phyloP scores from a whole-genome alignment of 352 stramenopile species.

The Phytophthora pistaciae region DNA sequence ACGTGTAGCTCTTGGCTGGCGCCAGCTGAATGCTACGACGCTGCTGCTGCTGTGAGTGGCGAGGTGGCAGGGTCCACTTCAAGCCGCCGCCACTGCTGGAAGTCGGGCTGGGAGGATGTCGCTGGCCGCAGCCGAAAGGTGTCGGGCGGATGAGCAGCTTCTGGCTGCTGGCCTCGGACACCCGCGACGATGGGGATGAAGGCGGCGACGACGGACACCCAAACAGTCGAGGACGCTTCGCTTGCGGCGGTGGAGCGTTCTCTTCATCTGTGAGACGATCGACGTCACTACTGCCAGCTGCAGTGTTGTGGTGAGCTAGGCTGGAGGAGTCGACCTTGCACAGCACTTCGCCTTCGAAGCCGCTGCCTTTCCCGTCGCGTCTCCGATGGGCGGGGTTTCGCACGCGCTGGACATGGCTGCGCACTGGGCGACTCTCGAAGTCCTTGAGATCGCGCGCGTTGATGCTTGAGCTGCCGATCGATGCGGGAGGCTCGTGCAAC shows the following conservation, averaged over 20 bases:
- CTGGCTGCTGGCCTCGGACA: conserved; percentile 26
- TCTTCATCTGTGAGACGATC: conserved; percentile 32
- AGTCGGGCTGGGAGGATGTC: neutral
- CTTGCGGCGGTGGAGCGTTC: conserved; percentile 21
- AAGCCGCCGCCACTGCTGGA: conserved; percentile 1
- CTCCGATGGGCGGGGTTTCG: conserved; percentile 62
- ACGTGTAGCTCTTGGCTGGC: conserved; percentile 23
- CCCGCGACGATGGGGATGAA: conserved; percentile 25
- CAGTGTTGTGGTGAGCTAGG: conserved; percentile 5
- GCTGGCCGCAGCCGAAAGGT: conserved; percentile 35
- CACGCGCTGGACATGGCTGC: conserved; percentile 54
- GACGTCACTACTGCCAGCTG: conserved; percentile 1
- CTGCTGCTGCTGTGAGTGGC: conserved; percentile 23
- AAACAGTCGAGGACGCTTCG: conserved; percentile 33
- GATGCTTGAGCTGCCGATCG: conserved; percentile 13
- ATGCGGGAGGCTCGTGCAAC: conserved; percentile 17
- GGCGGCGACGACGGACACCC: conserved; percentile 15
- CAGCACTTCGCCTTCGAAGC: conserved; percentile 74
- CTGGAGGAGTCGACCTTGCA: conserved; percentile 55
- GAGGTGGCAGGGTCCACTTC: conserved; percentile 28
- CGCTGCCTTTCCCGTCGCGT: conserved; percentile 64
- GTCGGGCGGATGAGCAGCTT: conserved; percentile 37
- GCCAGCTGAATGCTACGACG: conserved; percentile 12
- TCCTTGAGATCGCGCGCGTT: conserved; percentile 45
- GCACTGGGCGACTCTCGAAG: conserved; percentile 53